These are phyloP conservation scores for Sugiyamaella xylanicola DNA, from an alignment of 1,139 yeast genomes.

Conservation along the genomic window DNA sequence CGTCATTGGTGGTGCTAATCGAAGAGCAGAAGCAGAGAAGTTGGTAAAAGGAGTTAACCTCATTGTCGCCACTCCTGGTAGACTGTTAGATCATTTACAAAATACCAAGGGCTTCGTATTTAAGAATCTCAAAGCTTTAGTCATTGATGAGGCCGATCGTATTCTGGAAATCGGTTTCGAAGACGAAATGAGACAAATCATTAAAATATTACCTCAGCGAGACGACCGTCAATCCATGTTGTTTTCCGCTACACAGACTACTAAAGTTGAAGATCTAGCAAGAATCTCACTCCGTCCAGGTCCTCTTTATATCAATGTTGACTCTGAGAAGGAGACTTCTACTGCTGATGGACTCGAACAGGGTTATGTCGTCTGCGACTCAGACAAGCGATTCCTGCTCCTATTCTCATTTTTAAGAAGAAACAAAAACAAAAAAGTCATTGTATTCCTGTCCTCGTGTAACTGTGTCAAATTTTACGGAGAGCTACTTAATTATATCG, in stretches of 20 bases:
- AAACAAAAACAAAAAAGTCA: conserved; percentile 80
- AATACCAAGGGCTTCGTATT: conserved; percentile 93
- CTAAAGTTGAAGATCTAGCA: conserved; percentile 97
- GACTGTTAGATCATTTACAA: conserved; percentile 93
- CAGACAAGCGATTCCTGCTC: conserved; percentile 88
- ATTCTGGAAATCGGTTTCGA: conserved; percentile 96
- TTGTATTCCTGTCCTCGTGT: conserved; percentile 94
- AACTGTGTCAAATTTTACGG: conserved; percentile 96
- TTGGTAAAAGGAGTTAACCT: conserved; percentile 90
- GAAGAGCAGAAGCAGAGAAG: conserved; percentile 96
- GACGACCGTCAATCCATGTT: conserved; percentile 96
- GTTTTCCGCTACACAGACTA: conserved; percentile 97
- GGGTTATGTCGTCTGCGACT: conserved; percentile 96
- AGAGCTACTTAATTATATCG: conserved; percentile 91
- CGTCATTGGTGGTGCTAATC: conserved; percentile 97
- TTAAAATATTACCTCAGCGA: conserved; percentile 79
- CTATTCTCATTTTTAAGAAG: conserved; percentile 91
- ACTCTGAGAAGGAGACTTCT: conserved; percentile 72
- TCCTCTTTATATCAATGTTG: conserved; percentile 94
- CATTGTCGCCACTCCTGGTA: conserved; percentile 95
- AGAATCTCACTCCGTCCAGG: conserved; percentile 94
- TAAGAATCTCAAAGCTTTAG: conserved; percentile 88
- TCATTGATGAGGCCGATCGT: conserved; percentile 97
- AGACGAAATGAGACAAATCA: conserved; percentile 97
- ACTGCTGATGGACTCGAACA: conserved; percentile 98